These are phyloP conservation scores for Tritrichomonas foetus DNA, from an alignment of 208 protist species.

Conservation along the genomic window DNA sequence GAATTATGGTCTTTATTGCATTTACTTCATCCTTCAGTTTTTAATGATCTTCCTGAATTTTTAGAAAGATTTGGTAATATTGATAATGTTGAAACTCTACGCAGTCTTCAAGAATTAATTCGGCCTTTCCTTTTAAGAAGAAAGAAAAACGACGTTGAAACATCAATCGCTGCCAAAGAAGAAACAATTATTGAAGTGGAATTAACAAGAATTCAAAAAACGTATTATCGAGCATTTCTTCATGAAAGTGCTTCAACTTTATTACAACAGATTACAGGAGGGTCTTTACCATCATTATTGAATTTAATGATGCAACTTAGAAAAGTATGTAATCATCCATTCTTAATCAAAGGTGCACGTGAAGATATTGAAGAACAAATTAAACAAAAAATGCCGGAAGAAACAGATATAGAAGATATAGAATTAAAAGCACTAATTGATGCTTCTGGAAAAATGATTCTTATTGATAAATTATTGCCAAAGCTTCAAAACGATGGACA, in stretches of 20 bases:
- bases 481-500: conserved; percentile 65
- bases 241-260: not conserved
- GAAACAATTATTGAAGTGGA: conserved; percentile 51
- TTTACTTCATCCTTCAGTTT: conserved; percentile 69
- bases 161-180: conserved; percentile 44
- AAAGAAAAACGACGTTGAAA: conserved; percentile 47
- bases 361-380: conserved; percentile 42
- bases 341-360: conserved; percentile 83
- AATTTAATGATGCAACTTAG: conserved; percentile 58
- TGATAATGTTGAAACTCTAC: not conserved
- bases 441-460: conserved; percentile 40
- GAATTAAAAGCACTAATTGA: not conserved
- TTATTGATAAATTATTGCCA: conserved; percentile 56
- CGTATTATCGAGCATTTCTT: conserved; percentile 37
- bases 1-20: conserved; percentile 73
- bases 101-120: not conserved
- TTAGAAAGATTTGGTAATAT: conserved; percentile 68
- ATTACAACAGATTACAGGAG: conserved; percentile 26
- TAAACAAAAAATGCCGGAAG: conserved; percentile 43
- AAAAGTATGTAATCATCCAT: conserved; percentile 84
- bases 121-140: not conserved
- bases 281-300: conserved; percentile 43
- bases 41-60: conserved; percentile 59
- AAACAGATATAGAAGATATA: not conserved
- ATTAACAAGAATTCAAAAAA: conserved; percentile 46